Percentiles rank a stretch among this genome's conserved stretches.
Evolutionary conservation across 495 filamentous ascomycete genomes (phyloP).

Genomic region (Hyphodiscus hymeniophilus): DNA sequence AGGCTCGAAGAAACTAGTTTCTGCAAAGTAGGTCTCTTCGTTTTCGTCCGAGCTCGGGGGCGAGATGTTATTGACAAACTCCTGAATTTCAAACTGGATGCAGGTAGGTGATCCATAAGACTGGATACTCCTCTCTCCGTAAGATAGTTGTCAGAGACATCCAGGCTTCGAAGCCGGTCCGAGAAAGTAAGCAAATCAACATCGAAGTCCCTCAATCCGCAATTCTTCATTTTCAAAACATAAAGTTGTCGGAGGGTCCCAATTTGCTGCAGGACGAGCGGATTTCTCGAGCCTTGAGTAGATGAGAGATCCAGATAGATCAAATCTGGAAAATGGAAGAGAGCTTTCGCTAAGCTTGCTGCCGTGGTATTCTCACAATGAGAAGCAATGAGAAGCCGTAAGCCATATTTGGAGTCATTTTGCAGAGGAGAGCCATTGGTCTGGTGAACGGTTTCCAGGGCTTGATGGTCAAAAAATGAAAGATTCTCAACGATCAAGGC

Average conservation of each 20-base stretch:
- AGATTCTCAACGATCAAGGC: slow-evolving; percentile 52
- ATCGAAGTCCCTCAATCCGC: slow-evolving; percentile 48
- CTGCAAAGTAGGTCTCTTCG: slow-evolving; percentile 1
- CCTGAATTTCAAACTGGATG: neutral
- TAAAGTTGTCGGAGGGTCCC: slow-evolving; percentile 40
- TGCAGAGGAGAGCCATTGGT: slow-evolving; percentile 3
- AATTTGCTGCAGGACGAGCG: slow-evolving; percentile 35
- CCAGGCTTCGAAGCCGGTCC: slow-evolving; percentile 45
- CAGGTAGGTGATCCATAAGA: slow-evolving; percentile 30
- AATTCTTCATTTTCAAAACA: slow-evolving; percentile 49
- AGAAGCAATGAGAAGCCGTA: slow-evolving; percentile 50
- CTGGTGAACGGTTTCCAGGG: slow-evolving; percentile 28
- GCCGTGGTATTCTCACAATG: slow-evolving; percentile 50
- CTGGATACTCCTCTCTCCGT: slow-evolving; percentile 49
- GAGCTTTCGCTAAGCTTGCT: slow-evolving; percentile 40
- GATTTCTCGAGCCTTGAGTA: slow-evolving; percentile 47
- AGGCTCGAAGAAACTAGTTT: slow-evolving; percentile 3
- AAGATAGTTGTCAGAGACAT: slow-evolving; percentile 51
- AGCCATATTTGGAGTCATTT: slow-evolving; percentile 22
- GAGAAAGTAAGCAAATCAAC: slow-evolving; percentile 46
- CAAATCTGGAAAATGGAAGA: slow-evolving; percentile 44
- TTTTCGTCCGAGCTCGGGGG: neutral
- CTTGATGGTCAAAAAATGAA: slow-evolving; percentile 56
- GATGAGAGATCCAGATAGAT: slow-evolving; percentile 55
- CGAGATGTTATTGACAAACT: neutral